These are phyloP conservation scores for Liriodendron chinense DNA, from an alignment of 164 flowering plant species.

Conservation along the genomic window DNA sequence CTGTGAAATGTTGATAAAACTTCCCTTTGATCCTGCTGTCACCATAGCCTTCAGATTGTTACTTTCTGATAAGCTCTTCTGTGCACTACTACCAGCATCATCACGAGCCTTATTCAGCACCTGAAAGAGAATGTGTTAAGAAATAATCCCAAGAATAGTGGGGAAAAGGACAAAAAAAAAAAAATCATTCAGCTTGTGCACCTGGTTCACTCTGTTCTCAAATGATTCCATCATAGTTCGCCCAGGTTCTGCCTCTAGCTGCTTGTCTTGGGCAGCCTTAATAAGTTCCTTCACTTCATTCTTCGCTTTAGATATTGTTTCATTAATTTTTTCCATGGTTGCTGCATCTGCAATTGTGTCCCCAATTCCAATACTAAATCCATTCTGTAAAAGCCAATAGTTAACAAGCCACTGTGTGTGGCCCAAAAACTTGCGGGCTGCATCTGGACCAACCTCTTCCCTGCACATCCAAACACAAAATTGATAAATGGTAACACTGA, in stretches of 20 bases:
- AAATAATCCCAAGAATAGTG: neutral
- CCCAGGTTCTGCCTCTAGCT: conserved; percentile 93
- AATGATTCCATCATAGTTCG: conserved; percentile 98
- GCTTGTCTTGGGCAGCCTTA: conserved; percentile 58
- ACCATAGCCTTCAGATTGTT: conserved; percentile 99
- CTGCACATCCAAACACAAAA: conserved; percentile 31
- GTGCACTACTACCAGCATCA: conserved; percentile 99
- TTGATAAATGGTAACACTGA: conserved; percentile 1
- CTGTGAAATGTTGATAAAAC: conserved; percentile 98
- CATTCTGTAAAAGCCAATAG: conserved; percentile 96
- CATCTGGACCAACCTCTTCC: conserved; percentile 99
- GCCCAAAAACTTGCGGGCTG: conserved; percentile 97
- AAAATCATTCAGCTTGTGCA: neutral
- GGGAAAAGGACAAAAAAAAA: neutral
- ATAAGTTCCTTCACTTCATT: conserved; percentile 86
- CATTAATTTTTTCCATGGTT: conserved; percentile 92
- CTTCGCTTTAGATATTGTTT: conserved; percentile 85
- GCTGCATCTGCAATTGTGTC: conserved; percentile 97
- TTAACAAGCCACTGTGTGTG: conserved; percentile 99
- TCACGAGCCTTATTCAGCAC: conserved; percentile 98
- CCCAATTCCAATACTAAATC: conserved; percentile 95
- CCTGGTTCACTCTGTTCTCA: conserved; percentile 98
- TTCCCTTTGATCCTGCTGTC: conserved; percentile 98
- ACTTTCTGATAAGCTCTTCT: conserved; percentile 93
- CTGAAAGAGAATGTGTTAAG: conserved; percentile 27